These are phyloP conservation scores for Nitzschia sp. DNA, from an alignment of 108 stramenopile species.

Conservation along the genomic window DNA sequence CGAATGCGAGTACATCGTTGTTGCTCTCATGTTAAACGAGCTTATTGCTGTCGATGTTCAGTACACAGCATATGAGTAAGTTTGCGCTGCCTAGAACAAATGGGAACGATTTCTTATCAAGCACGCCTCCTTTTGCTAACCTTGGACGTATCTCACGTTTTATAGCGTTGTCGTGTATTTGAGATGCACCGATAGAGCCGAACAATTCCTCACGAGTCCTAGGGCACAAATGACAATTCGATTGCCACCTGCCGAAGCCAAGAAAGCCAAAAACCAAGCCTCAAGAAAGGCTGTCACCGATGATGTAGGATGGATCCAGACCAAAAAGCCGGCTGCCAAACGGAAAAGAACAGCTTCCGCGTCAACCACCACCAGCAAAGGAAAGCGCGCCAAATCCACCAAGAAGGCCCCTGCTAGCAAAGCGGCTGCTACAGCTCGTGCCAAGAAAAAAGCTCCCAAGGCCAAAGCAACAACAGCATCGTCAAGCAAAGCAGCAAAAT, in stretches of 20 bases:
- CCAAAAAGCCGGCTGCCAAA: slow-evolving; percentile 18
- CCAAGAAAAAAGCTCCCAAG: too few relatives aligned
- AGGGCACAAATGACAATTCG: slow-evolving; percentile 34
- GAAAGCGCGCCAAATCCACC: slow-evolving; percentile 10
- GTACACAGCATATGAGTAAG: slow-evolving; percentile 60
- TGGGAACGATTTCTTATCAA: too few relatives aligned
- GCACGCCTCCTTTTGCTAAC: too few relatives aligned
- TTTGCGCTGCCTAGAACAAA: too few relatives aligned
- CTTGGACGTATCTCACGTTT: slow-evolving; percentile 3
- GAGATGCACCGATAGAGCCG: slow-evolving; percentile 12
- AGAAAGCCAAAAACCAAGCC: neutral
- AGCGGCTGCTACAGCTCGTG: neutral
- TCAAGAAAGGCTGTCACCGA: slow-evolving; percentile 7
- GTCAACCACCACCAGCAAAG: slow-evolving; percentile 17
- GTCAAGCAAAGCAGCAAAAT: neutral
- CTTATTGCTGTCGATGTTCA: slow-evolving; percentile 49
- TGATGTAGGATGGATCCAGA: slow-evolving; percentile 36
- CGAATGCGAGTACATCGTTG: slow-evolving; percentile 63
- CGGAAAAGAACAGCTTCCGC: neutral
- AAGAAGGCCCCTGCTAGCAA: neutral
- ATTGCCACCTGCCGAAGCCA: slow-evolving; percentile 26
- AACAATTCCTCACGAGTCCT: slow-evolving; percentile 23
- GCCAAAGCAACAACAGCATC: neutral
- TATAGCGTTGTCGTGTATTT: slow-evolving; percentile 40
- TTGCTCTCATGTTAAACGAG: slow-evolving; percentile 49